phyloP scores from a whole-genome alignment of 2,329 filamentous ascomycete species.

The Gliomastix tumulicola region DNA sequence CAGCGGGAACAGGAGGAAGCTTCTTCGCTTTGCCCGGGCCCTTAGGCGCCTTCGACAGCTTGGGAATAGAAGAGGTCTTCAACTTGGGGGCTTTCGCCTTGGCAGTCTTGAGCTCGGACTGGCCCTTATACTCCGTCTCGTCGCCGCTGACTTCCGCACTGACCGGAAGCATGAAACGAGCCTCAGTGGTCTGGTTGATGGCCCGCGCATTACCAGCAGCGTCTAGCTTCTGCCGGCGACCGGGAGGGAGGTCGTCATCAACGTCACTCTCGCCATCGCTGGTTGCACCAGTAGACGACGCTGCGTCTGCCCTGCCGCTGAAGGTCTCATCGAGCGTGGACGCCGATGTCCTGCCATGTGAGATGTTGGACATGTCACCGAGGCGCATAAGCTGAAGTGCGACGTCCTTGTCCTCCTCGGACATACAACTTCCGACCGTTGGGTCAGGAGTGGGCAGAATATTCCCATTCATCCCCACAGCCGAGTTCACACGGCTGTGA shows the following conservation, averaged over 20 bases:
- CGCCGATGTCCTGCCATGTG: constrained; percentile 85
- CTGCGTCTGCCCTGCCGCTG: constrained; percentile 78
- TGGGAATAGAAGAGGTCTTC: constrained; percentile 20
- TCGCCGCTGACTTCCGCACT: constrained; percentile 29
- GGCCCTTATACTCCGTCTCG: constrained; percentile 23
- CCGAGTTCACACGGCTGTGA: constrained; percentile 55
- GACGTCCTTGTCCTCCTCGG: constrained; percentile 88
- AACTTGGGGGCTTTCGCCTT: constrained; percentile 20
- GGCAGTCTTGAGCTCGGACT: constrained; percentile 25
- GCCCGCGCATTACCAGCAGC: constrained; percentile 31
- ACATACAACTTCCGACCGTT: constrained; percentile 95
- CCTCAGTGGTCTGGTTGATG: constrained; percentile 44
- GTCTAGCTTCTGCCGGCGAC: constrained; percentile 52
- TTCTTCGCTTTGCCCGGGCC: constrained; percentile 45
- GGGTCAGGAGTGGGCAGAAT: constrained; percentile 90
- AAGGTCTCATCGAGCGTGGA: constrained; percentile 92
- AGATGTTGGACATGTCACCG: constrained; percentile 83
- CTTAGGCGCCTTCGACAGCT: constrained; percentile 34
- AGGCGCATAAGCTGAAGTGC: constrained; percentile 95
- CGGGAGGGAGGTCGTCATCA: constrained; percentile 51
- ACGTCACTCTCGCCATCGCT: constrained; percentile 69
- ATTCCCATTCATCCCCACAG: constrained; percentile 38
- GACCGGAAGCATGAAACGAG: constrained; percentile 38
- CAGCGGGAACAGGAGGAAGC: constrained; percentile 24
- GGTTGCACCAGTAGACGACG: constrained; percentile 79